Conservation (phyloP, 176 grass and related monocot species). For the Oryza officinalis region DNA sequence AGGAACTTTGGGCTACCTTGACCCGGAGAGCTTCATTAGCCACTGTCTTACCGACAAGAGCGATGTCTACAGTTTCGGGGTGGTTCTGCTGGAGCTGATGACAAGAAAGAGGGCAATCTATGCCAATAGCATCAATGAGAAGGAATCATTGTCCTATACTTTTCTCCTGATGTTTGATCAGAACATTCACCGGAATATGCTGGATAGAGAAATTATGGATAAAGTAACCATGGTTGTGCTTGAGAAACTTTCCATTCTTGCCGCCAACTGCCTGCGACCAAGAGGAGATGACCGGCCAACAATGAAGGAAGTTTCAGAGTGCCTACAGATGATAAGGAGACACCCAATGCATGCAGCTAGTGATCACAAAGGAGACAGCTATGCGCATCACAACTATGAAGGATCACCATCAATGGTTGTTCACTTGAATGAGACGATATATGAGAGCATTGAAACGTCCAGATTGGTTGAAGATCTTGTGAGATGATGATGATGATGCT, state of each 20-base stretch:
- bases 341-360: not conserved
- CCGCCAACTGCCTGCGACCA: not conserved
- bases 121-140: not conserved
- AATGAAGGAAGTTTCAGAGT: constrained; percentile 5
- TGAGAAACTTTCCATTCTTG: not conserved
- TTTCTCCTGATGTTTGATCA: not conserved
- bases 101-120: constrained; percentile 52
- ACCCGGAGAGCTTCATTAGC: constrained; percentile 57
- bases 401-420: not conserved
- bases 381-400: not conserved
- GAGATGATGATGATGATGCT: no score
- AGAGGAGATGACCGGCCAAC: not conserved
- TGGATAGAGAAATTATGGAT: not conserved
- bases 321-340: not conserved
- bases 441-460: not conserved
- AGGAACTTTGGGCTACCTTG: constrained; percentile 59
- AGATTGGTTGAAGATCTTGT: not conserved
- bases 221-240: not conserved
- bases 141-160: not conserved
- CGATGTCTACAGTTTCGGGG: constrained; percentile 58
- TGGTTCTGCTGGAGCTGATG: constrained; percentile 51
- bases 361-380: not conserved
- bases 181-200: not conserved
- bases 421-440: not conserved
- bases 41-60: constrained; percentile 59